phyloP scores from a whole-genome alignment of 495 filamentous ascomycete species.

The Viridothelium virens region DNA sequence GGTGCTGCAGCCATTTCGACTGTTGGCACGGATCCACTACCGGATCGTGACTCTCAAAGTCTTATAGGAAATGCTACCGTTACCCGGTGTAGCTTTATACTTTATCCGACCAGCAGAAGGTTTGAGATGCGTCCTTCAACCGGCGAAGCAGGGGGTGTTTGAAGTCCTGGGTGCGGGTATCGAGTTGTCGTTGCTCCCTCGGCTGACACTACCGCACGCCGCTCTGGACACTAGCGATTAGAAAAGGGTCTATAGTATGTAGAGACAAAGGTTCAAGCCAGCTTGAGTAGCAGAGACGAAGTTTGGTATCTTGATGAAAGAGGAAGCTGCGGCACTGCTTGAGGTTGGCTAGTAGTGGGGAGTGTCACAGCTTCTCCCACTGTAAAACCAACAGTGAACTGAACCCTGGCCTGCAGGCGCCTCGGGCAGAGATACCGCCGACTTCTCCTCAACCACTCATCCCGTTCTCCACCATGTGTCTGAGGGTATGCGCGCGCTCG shows the following conservation, averaged over 20 bases:
- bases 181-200: constrained; percentile 3
- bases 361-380: constrained; percentile 4
- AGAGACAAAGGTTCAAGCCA: not conserved
- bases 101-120: not conserved
- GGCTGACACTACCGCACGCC: not conserved
- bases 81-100: not conserved
- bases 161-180: not conserved
- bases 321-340: not conserved
- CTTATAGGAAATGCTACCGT: not conserved
- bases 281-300: constrained; percentile 10
- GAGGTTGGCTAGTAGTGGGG: constrained; percentile 7
- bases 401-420: not conserved
- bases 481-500: constrained; percentile 10
- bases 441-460: constrained; percentile 7
- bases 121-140: not conserved
- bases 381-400: constrained; percentile 10
- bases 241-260: not conserved
- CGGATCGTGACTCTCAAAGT: not conserved
- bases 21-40: not conserved
- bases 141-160: not conserved
- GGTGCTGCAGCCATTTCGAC: constrained; percentile 55
- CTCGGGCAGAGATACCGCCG: constrained; percentile 2
- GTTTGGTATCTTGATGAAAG: constrained; percentile 3
- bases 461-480: constrained; percentile 5
- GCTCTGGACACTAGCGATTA: not conserved